Evolutionary conservation across 768 basidiomycete species (phyloP).

Genomic region (Trametopsis cervina): DNA sequence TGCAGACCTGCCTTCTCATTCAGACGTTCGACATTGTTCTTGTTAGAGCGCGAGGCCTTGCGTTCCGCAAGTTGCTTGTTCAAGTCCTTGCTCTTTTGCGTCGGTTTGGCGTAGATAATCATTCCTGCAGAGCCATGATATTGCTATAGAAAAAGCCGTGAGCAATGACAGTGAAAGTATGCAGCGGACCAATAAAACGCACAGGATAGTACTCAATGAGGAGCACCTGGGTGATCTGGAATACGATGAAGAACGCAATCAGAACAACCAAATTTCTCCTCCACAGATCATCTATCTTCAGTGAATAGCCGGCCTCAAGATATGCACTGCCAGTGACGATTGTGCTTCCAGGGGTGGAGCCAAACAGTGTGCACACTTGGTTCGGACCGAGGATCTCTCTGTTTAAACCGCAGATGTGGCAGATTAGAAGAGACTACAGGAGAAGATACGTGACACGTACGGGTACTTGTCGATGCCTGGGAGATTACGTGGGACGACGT

Average conservation of each 20-base stretch:
- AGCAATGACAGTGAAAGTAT: background rate
- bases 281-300: slow-evolving; percentile 52
- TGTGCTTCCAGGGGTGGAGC: slow-evolving; percentile 50
- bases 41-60: slow-evolving; percentile 35
- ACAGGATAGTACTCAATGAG: slow-evolving; percentile 63
- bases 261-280: slow-evolving; percentile 63
- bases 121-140: slow-evolving; percentile 42
- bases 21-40: background rate
- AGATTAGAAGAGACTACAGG: slow-evolving; percentile 20
- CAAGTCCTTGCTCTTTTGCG: slow-evolving; percentile 42
- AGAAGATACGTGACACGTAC: slow-evolving; percentile 33
- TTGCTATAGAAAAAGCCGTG: slow-evolving; percentile 29
- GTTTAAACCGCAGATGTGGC: slow-evolving; percentile 8
- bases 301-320: slow-evolving; percentile 45
- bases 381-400: slow-evolving; percentile 52
- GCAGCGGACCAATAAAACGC: slow-evolving; percentile 18
- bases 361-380: slow-evolving; percentile 74
- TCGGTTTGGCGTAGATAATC: slow-evolving; percentile 56
- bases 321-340: slow-evolving; percentile 56
- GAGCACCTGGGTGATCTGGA: slow-evolving; percentile 62
- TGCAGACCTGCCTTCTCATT: background rate
- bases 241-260: slow-evolving; percentile 61
- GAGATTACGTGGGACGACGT: slow-evolving; percentile 60
- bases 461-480: slow-evolving; percentile 53
- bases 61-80: slow-evolving; percentile 47